A percentile compares a stretch with the other conserved stretches of the same genome.
Conservation (phyloP, 352 stramenopile species). For the Blastocystis sp. region DNA sequence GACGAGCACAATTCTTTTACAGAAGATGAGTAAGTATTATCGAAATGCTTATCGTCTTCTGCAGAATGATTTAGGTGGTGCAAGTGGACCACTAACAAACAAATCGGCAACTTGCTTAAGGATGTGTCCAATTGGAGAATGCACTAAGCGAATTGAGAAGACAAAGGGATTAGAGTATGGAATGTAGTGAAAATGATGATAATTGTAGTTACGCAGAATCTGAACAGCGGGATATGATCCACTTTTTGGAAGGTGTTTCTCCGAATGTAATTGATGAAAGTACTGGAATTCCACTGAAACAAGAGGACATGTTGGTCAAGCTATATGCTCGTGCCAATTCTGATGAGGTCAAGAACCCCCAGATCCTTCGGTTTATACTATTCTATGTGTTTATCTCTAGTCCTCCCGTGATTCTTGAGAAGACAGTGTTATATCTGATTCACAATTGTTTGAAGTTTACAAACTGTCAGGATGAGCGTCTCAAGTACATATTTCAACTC, state of each 20-base stretch:
- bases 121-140: conserved; percentile 21
- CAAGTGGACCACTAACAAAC: conserved; percentile 11
- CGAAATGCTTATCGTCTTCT: conserved; percentile 46
- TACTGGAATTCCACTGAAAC: conserved; percentile 9
- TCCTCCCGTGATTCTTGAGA: conserved; percentile 47
- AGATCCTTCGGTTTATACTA: not conserved
- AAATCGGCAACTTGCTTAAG: not conserved
- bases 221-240: conserved; percentile 37
- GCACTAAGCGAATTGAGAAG: conserved; percentile 1
- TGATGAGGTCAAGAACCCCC: conserved; percentile 41
- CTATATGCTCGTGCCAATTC: conserved; percentile 30
- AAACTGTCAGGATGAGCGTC: not conserved
- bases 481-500: not conserved
- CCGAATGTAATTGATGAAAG: conserved; percentile 12
- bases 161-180: not conserved
- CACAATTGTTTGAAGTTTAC: conserved; percentile 26
- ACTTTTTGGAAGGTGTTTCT: conserved; percentile 43
- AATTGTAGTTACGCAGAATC: conserved; percentile 21
- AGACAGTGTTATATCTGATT: not conserved
- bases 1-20: not conserved
- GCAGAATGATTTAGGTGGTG: not conserved
- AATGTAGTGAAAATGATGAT: not conserved
- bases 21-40: conserved; percentile 50
- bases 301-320: conserved; percentile 39
- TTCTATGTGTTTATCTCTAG: not conserved